These are phyloP conservation scores for Candida nitratophila DNA, from an alignment of 805 yeast species.

Conservation along the genomic window DNA sequence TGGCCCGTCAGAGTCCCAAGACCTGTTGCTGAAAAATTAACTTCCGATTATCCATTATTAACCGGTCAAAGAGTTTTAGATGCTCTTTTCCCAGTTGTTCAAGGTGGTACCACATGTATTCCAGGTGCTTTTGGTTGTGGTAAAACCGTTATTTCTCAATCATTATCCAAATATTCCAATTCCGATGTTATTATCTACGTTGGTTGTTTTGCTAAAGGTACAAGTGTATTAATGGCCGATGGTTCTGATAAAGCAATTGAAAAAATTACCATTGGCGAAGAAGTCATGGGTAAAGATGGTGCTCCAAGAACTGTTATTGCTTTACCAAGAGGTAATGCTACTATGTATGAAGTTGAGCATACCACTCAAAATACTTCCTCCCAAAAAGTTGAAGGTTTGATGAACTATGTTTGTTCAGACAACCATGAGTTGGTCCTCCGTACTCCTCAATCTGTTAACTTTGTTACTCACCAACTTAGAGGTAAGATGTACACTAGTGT, in stretches of 20 bases:
- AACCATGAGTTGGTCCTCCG: conserved; percentile 32
- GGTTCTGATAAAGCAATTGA: conserved; percentile 29
- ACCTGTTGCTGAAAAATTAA: conserved; percentile 90
- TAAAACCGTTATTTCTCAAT: conserved; percentile 96
- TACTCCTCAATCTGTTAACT: conserved; percentile 23
- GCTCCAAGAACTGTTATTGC: conserved; percentile 30
- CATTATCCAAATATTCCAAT: conserved; percentile 93
- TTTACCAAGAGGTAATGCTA: conserved; percentile 35
- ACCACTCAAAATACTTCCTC: not conserved
- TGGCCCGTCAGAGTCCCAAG: conserved; percentile 99
- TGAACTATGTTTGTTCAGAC: conserved; percentile 27
- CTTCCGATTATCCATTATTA: conserved; percentile 91
- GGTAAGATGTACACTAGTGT: conserved; percentile 3
- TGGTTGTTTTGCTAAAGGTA: conserved; percentile 42
- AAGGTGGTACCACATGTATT: conserved; percentile 99
- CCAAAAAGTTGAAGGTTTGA: conserved; percentile 5
- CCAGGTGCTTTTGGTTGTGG: conserved; percentile 99
- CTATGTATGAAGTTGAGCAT: conserved; percentile 29
- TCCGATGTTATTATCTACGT: conserved; percentile 95
- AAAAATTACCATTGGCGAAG: conserved; percentile 29
- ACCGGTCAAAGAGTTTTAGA: conserved; percentile 99
- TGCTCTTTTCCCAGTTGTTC: conserved; percentile 97
- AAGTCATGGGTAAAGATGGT: conserved; percentile 39
- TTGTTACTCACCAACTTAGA: not conserved
- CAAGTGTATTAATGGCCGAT: conserved; percentile 22